phyloP scores from a whole-genome alignment of 176 grass and related monocot species.

The Zoysia japonica region DNA sequence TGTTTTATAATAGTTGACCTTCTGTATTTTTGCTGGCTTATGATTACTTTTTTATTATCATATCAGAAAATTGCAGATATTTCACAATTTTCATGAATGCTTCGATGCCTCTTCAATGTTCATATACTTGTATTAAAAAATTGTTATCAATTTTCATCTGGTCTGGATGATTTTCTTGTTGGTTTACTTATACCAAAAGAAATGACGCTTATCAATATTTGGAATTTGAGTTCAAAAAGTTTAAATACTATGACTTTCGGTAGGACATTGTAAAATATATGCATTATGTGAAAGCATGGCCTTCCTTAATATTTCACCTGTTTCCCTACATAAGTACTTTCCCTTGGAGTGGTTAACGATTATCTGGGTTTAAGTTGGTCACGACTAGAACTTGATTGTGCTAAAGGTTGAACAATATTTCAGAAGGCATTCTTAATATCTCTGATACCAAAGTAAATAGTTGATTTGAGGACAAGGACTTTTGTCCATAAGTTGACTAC shows the following conservation, averaged over 20 bases:
- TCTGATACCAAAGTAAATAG: too few relatives aligned
- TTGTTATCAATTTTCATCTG: not conserved
- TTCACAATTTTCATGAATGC: not conserved
- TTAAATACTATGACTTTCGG: not conserved
- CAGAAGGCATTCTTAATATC: not conserved
- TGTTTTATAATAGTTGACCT: not conserved
- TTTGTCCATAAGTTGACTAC: not conserved
- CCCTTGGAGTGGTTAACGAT: not conserved
- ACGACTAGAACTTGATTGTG: not conserved
- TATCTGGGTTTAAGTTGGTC: not conserved
- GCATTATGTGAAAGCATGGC: not conserved
- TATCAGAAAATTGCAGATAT: not conserved
- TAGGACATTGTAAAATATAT: not conserved
- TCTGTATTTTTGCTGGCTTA: not conserved
- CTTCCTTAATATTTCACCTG: not conserved
- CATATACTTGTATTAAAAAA: too few relatives aligned
- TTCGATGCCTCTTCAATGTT: not conserved
- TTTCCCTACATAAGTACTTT: not conserved
- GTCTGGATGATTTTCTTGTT: not conserved
- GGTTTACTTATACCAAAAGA: not conserved
- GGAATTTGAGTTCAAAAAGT: not conserved
- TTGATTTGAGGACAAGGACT: not conserved
- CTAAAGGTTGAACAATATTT: conserved; percentile 1
- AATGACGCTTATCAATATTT: not conserved
- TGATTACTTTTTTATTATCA: not conserved